Percentiles rank a stretch among this genome's conserved stretches.
Conservation (phyloP, 1,139 yeast species). For the Pichia kudriavzevii region DNA sequence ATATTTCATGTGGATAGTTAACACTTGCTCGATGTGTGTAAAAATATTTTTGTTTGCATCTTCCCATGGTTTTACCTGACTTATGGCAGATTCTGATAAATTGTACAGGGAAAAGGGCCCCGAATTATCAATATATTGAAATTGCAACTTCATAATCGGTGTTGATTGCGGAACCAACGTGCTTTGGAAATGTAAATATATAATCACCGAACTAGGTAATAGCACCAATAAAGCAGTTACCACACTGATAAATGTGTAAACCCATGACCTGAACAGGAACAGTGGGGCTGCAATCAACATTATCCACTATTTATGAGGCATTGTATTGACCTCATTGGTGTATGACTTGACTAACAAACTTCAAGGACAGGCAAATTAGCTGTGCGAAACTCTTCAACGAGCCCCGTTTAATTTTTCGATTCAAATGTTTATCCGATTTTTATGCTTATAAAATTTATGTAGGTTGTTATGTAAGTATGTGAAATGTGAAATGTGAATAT, state of each 20-base stretch:
- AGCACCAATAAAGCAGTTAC: constrained; percentile 8
- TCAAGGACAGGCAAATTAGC: no score
- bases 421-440: no score
- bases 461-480: constrained; percentile 4
- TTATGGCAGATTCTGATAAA: constrained; percentile 7
- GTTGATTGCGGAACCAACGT: constrained; percentile 11
- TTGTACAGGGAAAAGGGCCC: constrained; percentile 13
- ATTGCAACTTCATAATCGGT: constrained; percentile 9
- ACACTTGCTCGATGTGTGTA: constrained; percentile 13
- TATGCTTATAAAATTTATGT: neutral
- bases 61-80: constrained; percentile 10
- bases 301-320: no score
- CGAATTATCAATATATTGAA: constrained; percentile 7
- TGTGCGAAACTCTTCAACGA: no score
- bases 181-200: constrained; percentile 14
- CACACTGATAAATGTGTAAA: constrained; percentile 6
- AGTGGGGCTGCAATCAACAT: no score
- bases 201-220: constrained; percentile 13
- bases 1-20: constrained; percentile 13
- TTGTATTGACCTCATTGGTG: no score
- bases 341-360: no score
- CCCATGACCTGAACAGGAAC: constrained; percentile 8
- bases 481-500: constrained; percentile 1
- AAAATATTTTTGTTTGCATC: constrained; percentile 10
- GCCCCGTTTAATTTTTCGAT: no score